phyloP scores from a whole-genome alignment of 2,329 filamentous ascomycete genomes.

The Fusarium vanettenii region DNA sequence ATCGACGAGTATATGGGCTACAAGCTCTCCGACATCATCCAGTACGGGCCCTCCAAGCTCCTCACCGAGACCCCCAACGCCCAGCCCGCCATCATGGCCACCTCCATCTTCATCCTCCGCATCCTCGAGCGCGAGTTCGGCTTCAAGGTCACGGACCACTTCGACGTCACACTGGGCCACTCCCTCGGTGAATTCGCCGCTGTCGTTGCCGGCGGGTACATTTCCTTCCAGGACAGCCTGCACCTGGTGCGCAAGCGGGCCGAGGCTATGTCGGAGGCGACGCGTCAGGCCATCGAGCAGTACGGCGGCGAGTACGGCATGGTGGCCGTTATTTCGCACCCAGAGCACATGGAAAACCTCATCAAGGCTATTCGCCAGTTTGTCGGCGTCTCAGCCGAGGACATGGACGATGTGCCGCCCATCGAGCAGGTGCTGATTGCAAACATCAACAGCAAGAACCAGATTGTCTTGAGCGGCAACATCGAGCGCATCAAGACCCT shows the following conservation, averaged over 20 bases:
- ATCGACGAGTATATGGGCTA: conserved; percentile 83
- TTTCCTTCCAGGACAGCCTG: conserved; percentile 82
- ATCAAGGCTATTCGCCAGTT: conserved; percentile 83
- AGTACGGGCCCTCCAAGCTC: conserved; percentile 78
- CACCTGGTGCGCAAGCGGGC: conserved; percentile 81
- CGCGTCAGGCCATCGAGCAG: conserved; percentile 70
- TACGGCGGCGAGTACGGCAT: conserved; percentile 90
- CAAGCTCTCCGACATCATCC: conserved; percentile 81
- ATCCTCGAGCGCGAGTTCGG: conserved; percentile 88
- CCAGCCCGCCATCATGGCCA: conserved; percentile 96
- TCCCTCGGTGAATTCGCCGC: conserved; percentile 94
- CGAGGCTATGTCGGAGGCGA: conserved; percentile 85
- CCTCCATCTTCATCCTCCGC: conserved; percentile 87
- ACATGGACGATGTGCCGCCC: conserved; percentile 74
- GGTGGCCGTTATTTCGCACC: conserved; percentile 91
- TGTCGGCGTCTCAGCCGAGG: conserved; percentile 76
- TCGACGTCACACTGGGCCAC: conserved; percentile 89
- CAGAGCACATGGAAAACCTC: conserved; percentile 76
- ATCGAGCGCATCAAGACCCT: conserved; percentile 85
- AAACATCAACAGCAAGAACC: conserved; percentile 95
- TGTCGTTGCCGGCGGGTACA: conserved; percentile 84
- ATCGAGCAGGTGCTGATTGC: conserved; percentile 91
- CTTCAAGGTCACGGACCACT: conserved; percentile 76
- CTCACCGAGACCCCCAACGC: conserved; percentile 88
- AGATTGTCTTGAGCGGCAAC: conserved; percentile 92